Evolutionary conservation across 805 yeast genomes (phyloP).

Genomic region (Candida caryicola): DNA sequence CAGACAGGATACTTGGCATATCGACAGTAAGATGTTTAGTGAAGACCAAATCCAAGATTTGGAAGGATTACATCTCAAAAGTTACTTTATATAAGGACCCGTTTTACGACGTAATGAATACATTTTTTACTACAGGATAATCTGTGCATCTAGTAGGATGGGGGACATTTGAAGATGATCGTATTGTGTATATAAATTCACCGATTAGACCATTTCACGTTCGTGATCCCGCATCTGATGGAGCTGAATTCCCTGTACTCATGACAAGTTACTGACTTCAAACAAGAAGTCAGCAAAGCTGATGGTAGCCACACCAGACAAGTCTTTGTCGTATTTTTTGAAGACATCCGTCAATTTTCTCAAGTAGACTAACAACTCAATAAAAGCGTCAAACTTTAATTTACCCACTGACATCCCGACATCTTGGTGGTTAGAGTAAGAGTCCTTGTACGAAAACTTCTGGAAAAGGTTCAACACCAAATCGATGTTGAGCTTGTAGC

Average conservation of each 20-base stretch:
- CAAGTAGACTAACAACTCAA: constrained; percentile 74
- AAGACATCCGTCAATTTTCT: constrained; percentile 75
- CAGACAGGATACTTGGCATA: constrained; percentile 94
- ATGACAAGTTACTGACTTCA: constrained; percentile 40
- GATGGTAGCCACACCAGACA: constrained; percentile 69
- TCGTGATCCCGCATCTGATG: no score
- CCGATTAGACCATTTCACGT: no score
- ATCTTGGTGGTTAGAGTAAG: constrained; percentile 20
- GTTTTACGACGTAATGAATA: no score
- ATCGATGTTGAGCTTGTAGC: constrained; percentile 57
- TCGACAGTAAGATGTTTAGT: constrained; percentile 73
- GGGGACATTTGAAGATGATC: no score
- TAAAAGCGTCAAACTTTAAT: constrained; percentile 76
- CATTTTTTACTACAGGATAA: no score
- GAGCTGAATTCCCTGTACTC: neutral
- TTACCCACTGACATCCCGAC: constrained; percentile 32
- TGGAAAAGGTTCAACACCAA: constrained; percentile 58
- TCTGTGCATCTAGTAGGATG: no score
- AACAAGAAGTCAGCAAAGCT: constrained; percentile 65
- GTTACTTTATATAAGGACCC: constrained; percentile 72
- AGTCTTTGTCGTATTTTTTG: constrained; percentile 70
- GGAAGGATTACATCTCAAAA: constrained; percentile 92
- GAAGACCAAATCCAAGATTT: constrained; percentile 81
- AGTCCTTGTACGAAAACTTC: constrained; percentile 46
- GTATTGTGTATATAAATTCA: no score